These are phyloP conservation scores for Lecanicillium sp. DNA, from an alignment of 2,329 filamentous ascomycete species.

Conservation along the genomic window DNA sequence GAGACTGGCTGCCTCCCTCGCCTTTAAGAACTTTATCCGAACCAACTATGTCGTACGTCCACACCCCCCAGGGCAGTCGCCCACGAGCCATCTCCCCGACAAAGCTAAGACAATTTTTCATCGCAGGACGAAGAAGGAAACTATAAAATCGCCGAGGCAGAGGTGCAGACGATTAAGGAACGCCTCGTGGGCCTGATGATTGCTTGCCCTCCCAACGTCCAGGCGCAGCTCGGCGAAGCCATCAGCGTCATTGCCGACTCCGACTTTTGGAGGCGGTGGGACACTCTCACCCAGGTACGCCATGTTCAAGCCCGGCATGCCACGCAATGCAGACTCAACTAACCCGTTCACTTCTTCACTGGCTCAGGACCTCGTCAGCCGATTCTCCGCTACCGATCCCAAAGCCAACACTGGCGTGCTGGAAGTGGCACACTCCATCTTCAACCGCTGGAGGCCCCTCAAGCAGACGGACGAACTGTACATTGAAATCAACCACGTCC, in stretches of 20 bases:
- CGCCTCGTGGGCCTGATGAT: constrained; percentile 98
- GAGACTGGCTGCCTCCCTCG: constrained; percentile 79
- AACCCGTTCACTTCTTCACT: neutral
- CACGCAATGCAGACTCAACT: no score
- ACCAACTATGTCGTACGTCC: constrained; percentile 74
- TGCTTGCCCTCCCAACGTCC: constrained; percentile 75
- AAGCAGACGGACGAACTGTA: constrained; percentile 91
- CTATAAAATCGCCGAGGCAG: constrained; percentile 76
- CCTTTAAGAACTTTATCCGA: constrained; percentile 98
- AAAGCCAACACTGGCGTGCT: constrained; percentile 88
- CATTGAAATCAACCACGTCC: constrained; percentile 92
- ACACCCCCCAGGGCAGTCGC: constrained; percentile 1
- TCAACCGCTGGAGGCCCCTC: constrained; percentile 88
- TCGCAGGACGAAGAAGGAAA: constrained; percentile 81
- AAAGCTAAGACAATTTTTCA: constrained; percentile 11
- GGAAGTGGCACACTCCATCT: constrained; percentile 97
- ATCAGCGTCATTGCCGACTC: constrained; percentile 97
- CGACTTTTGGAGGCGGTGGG: constrained; percentile 94
- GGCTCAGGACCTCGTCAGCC: constrained; percentile 73
- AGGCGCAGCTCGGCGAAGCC: constrained; percentile 90
- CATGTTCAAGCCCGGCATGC: neutral
- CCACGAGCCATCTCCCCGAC: constrained; percentile 1
- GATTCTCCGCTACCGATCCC: constrained; percentile 73
- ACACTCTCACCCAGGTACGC: constrained; percentile 78
- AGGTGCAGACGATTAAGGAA: constrained; percentile 86